Evolutionary conservation across 2,329 filamentous ascomycete genomes (phyloP).

Genomic region (Arthrobotrys musiformis): DNA sequence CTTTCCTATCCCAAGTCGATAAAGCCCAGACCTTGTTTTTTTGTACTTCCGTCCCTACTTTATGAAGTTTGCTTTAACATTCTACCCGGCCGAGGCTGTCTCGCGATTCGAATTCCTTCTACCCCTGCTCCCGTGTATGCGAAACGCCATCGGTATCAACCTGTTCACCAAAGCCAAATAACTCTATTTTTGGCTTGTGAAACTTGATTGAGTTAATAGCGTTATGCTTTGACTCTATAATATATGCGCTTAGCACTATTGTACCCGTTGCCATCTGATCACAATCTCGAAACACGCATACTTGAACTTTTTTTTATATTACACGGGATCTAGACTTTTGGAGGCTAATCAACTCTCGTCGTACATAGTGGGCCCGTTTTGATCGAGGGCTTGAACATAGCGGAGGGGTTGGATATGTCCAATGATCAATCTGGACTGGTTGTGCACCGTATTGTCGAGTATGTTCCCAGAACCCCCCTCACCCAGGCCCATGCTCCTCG

Average conservation of each 20-base stretch:
- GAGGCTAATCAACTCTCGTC: constrained; percentile 25
- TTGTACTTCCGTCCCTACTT: not conserved
- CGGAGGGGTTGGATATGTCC: constrained; percentile 57
- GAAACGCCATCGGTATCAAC: constrained; percentile 7
- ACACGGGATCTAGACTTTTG: not conserved
- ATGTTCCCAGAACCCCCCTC: constrained; percentile 23
- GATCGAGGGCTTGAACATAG: constrained; percentile 59
- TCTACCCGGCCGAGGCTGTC: not conserved
- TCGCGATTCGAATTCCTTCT: too few relatives aligned
- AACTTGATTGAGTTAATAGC: not conserved
- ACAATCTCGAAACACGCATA: constrained; percentile 20
- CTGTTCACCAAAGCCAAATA: not conserved
- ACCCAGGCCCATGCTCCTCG: not conserved
- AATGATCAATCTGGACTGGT: constrained; percentile 56
- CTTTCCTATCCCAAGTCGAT: not conserved
- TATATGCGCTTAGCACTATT: not conserved
- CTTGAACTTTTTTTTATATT: constrained; percentile 22
- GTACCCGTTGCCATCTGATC: constrained; percentile 21
- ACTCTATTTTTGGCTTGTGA: constrained; percentile 24
- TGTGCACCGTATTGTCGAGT: constrained; percentile 58
- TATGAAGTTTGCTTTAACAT: not conserved
- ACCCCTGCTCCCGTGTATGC: not conserved
- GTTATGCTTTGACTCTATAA: constrained; percentile 22
- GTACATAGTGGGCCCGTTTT: constrained; percentile 57
- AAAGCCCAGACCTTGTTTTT: not conserved